These are phyloP conservation scores for Bruguiera parviflora DNA, from an alignment of 345 rosid species.

Conservation along the genomic window DNA sequence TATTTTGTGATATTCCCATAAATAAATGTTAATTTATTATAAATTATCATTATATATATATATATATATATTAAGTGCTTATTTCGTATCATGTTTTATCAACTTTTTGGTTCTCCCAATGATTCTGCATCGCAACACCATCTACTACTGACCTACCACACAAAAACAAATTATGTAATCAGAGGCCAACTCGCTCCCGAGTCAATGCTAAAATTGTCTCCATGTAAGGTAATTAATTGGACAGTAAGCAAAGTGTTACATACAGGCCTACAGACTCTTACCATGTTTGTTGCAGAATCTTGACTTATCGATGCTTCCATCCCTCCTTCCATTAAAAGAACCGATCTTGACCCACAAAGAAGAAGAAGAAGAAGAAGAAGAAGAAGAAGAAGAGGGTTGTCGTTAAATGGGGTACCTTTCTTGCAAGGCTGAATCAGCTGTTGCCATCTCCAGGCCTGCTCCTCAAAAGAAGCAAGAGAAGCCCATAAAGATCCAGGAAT, in stretches of 20 bases:
- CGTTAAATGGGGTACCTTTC: conserved; percentile 76
- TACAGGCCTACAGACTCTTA: background rate
- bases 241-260: no score
- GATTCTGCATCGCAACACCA: background rate
- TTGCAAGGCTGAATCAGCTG: conserved; percentile 70
- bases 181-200: conserved; percentile 1
- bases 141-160: background rate
- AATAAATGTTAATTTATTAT: no score
- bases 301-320: background rate
- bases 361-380: background rate
- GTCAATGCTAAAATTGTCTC: background rate
- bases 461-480: conserved; percentile 34
- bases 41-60: no score
- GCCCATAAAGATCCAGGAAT: conserved; percentile 74
- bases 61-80: no score
- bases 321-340: background rate
- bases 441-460: conserved; percentile 26
- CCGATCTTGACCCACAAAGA: background rate
- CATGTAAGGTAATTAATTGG: background rate
- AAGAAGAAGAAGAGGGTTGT: background rate
- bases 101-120: background rate
- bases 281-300: background rate
- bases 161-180: background rate
- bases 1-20: no score
- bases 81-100: no score